A percentile compares a stretch with the other conserved stretches of the same genome.
Evolutionary conservation across 192 early-diverging fungal genomes (phyloP).

Genomic region (Funneliformis geosporum): DNA sequence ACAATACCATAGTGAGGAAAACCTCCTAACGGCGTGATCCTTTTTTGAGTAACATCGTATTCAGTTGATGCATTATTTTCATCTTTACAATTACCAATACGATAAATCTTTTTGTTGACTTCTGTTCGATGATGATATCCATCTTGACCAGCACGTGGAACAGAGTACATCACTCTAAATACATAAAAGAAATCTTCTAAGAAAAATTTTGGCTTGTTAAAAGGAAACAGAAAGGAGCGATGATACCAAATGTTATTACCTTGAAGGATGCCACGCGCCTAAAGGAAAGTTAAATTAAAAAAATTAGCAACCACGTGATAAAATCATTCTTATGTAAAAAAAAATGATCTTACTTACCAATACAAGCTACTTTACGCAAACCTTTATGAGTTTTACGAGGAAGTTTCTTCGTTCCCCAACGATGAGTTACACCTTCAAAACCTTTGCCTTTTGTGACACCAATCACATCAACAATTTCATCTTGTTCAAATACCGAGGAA

Average conservation of each 20-base stretch:
- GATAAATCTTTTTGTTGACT: conserved; percentile 99
- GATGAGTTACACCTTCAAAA: conserved; percentile 97
- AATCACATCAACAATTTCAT: conserved; percentile 99
- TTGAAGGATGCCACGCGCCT: conserved; percentile 37
- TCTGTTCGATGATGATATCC: conserved; percentile 99
- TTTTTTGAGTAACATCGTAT: conserved; percentile 93
- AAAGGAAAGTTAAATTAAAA: neutral
- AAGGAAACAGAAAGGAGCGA: neutral
- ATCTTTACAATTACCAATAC: conserved; percentile 89
- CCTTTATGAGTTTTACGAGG: conserved; percentile 99
- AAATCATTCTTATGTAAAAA: neutral
- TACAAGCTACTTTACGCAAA: conserved; percentile 99
- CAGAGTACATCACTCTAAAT: conserved; percentile 96
- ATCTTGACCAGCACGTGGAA: conserved; percentile 99
- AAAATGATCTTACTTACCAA: conserved; percentile 79
- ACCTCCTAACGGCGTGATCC: conserved; percentile 97
- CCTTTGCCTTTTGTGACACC: conserved; percentile 99
- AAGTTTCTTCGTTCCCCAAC: conserved; percentile 99
- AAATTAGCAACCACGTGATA: neutral
- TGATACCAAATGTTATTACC: conserved; percentile 8
- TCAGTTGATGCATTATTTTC: conserved; percentile 87
- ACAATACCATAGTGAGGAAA: conserved; percentile 99
- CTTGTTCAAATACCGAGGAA: conserved; percentile 91
- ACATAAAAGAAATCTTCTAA: conserved; percentile 54
- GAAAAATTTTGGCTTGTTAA: neutral